Percentiles rank a stretch among this genome's conserved stretches.
These are phyloP conservation scores for Pyrenophora teres DNA, from an alignment of 2,329 filamentous ascomycete species.

Conservation along the genomic window DNA sequence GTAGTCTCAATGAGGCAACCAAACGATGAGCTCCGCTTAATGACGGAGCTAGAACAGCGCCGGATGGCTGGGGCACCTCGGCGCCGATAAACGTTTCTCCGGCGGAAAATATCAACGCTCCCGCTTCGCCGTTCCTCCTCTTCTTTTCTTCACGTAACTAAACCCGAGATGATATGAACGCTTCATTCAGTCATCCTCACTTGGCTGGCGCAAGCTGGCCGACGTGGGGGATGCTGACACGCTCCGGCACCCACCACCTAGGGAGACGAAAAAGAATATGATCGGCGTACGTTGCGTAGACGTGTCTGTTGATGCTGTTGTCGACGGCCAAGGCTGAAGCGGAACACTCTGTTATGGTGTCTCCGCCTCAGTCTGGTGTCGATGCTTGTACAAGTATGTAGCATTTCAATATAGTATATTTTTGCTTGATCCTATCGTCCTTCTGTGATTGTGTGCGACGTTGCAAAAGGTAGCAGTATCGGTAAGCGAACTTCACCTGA, in stretches of 20 bases:
- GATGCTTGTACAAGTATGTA: constrained; percentile 15
- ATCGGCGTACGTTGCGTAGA: constrained; percentile 49
- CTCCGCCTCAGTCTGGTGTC: not conserved
- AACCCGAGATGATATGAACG: constrained; percentile 76
- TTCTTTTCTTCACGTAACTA: constrained; percentile 69
- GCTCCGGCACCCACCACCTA: constrained; percentile 55
- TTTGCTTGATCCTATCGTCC: not conserved
- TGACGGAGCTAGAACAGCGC: constrained; percentile 17
- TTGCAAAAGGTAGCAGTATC: too few species aligned
- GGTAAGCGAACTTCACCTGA: too few species aligned
- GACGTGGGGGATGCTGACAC: constrained; percentile 57
- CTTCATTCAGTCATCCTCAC: constrained; percentile 63
- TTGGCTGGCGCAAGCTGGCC: constrained; percentile 53
- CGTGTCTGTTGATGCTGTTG: constrained; percentile 5
- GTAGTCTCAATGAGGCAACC: constrained; percentile 30
- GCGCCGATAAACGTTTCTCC: constrained; percentile 20
- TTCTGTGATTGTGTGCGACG: not conserved
- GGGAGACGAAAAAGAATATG: constrained; percentile 53
- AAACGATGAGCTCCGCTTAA: constrained; percentile 27
- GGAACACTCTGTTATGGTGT: not conserved
- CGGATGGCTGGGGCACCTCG: constrained; percentile 13
- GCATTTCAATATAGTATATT: constrained; percentile 10
- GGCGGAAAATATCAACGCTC: constrained; percentile 26
- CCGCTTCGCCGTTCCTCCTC: constrained; percentile 13
- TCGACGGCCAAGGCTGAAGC: not conserved